Evolutionary conservation across 1,284 basidiomycete genomes (phyloP), one percentile per base, ranked within the genome.

Genomic region (Athelia sp.): DNA sequence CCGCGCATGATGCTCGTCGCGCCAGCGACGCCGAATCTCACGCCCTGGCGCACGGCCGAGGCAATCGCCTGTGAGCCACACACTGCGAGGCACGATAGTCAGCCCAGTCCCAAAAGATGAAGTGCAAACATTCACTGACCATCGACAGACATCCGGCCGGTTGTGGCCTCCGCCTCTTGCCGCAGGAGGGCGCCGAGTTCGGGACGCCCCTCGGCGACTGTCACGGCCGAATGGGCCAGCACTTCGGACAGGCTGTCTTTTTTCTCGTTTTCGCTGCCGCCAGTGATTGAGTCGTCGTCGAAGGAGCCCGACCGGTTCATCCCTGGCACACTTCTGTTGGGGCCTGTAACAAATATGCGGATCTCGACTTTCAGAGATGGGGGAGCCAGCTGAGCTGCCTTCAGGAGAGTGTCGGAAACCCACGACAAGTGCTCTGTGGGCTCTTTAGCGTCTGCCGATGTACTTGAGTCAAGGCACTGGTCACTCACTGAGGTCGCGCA

Each of bases 21-120:
- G 4, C 67, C 64, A 1, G 70, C 67, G 10, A 68, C 59, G 0
- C 66, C 63, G 35, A 69, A 66, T 9, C 69, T 59, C 45, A 79
- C 54, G 2, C 69, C 70, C 2, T 50, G 49, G 2, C 76, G 69
- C 11, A 74, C 72, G 17, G 63, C 55, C 22, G 62, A 57, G 0
- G 72, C 65, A 36, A 80, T 51, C 9, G 66, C 60, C 23, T 68
- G 60, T 0, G 78, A 73, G 9, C 78, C 77, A 47, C 76, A 79
- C 1, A 80, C 78, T 79, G 52, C 9, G 23, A 29, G 43, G 14
- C 6, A 4, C 31, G 43, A 40, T 29, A 14, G 9, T 15, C 26
- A 29, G 26, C 26, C 26, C 26, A 13, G 26, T 4, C 26, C 6
- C 26, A 6, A 13, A 4, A 13, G 6, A 29, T 4, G 6, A 29